A percentile compares a stretch with the other conserved stretches of the same genome.
phyloP scores from a whole-genome alignment of 2,329 filamentous ascomycete genomes.

The Cladosporium sp. region DNA sequence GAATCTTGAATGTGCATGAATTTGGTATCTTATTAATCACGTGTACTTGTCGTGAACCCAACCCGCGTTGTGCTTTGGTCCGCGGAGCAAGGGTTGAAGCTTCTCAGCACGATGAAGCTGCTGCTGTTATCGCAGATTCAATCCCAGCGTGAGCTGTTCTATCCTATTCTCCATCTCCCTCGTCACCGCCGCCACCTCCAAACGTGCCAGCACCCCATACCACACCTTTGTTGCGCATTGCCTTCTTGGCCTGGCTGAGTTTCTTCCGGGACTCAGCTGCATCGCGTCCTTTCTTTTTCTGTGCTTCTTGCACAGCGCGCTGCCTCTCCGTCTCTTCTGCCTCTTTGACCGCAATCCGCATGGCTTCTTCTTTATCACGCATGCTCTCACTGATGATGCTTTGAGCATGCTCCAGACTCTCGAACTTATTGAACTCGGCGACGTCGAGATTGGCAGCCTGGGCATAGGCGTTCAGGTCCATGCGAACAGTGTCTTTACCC shows the following conservation, averaged over 20 bases:
- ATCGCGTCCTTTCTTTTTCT: conserved; percentile 27
- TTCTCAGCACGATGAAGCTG: not conserved
- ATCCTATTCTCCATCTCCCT: not conserved
- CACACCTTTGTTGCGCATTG: conserved; percentile 19
- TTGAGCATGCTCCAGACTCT: conserved; percentile 31
- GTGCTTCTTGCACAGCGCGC: conserved; percentile 30
- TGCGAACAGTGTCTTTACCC: conserved; percentile 26
- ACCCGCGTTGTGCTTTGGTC: too few relatives aligned
- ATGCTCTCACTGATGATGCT: conserved; percentile 29
- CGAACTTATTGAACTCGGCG: conserved; percentile 34
- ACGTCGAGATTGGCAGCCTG: conserved; percentile 34
- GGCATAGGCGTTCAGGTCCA: conserved; percentile 40
- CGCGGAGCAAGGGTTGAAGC: too few relatives aligned
- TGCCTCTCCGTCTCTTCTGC: conserved; percentile 32
- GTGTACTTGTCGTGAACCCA: too few relatives aligned
- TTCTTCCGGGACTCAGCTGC: conserved; percentile 27
- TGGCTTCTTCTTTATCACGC: conserved; percentile 29
- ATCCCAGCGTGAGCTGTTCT: too few relatives aligned
- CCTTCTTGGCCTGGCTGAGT: conserved; percentile 29
- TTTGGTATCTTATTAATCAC: too few relatives aligned
- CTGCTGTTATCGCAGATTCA: conserved; percentile 1
- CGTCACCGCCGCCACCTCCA: conserved; percentile 17
- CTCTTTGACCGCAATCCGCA: conserved; percentile 32
- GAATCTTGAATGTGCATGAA: too few relatives aligned
- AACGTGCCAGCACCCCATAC: conserved; percentile 21